Evolutionary conservation across 805 yeast genomes (phyloP), one percentile per base, ranked within the genome.

Genomic region (Teunomyces cretensis): DNA sequence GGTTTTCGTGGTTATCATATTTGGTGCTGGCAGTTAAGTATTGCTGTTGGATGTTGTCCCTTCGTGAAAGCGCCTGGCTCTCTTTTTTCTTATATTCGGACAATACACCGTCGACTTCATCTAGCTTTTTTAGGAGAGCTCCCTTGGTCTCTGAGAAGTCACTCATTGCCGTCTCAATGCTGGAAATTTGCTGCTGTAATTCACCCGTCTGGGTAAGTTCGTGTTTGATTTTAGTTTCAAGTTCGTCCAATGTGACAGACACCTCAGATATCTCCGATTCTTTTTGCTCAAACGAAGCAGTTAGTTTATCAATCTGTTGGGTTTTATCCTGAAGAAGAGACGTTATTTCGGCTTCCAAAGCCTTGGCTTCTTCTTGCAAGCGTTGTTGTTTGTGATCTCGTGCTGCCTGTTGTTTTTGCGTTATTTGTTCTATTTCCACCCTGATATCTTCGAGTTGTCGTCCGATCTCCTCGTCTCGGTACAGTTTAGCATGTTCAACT

Each of bases 1-100:
- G 65, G 4, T 52, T 54, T 27, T 61, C 62, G 49, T 73, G 75
- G 27, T 61, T 63, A 14, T 62, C 59, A 31, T 65, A 48, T 47
- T 70, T 73, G 2, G 48, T 54, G 14, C 48, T 37, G 12, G 36
- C 33, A 46, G 12, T 9, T 8, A 27, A 13, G 30, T 39, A 17
- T 30, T 37, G 9, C 15, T 26, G 41, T 7, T 2, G 16, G 12
- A 39, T 17, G 2, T 8, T 6, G 17, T 26, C 24, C 27, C 8
- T 39, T 14, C 30, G 13, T 8, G 41, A 14, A 11, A 26, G 17
- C 16, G 32, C 33, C 39, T 12, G 28, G 16, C 4, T 13, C 16
- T 17, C 51, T 16, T 55, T 53, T 12, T 41, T 41, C 24, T 58
- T 54, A 5, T 56, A 47, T 2, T 39, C 39, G 1, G 46, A 41